A percentile compares a stretch with the other conserved stretches of the same genome.
Conservation (phyloP, 768 basidiomycete species). For the Termitomyces sp. region DNA sequence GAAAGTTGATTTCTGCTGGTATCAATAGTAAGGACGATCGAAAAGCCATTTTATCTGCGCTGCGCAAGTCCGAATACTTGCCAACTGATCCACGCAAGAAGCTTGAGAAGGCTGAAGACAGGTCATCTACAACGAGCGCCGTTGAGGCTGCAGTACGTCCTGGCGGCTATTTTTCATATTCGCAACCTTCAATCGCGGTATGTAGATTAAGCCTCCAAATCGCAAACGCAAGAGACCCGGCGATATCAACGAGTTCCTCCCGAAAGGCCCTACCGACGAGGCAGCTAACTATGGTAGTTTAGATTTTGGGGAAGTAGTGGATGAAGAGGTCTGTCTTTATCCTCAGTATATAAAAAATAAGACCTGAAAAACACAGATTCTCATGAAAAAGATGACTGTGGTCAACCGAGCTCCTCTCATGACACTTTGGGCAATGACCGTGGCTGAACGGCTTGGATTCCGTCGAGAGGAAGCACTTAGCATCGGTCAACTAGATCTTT, state of each 20-base stretch:
- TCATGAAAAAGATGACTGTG: constrained; percentile 55
- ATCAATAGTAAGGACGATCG: constrained; percentile 62
- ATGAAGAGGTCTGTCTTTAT: constrained; percentile 51
- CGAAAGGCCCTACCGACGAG: constrained; percentile 45
- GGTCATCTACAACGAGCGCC: constrained; percentile 14
- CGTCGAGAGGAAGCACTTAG: constrained; percentile 85
- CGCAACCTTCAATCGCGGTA: not conserved
- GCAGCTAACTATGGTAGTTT: constrained; percentile 45
- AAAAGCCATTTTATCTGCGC: constrained; percentile 48
- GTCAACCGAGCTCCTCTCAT: constrained; percentile 92
- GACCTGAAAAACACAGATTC: constrained; percentile 31
- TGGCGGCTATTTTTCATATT: not conserved
- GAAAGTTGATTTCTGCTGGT: constrained; percentile 51
- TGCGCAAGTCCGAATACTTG: constrained; percentile 61
- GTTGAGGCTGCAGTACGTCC: constrained; percentile 24
- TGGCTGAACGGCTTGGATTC: constrained; percentile 85
- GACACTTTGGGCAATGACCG: constrained; percentile 88
- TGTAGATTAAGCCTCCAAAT: constrained; percentile 39
- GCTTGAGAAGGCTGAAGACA: constrained; percentile 9
- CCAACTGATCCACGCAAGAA: constrained; percentile 20
- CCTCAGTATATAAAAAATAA: not conserved
- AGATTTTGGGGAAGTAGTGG: constrained; percentile 67
- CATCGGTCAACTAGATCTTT: constrained; percentile 51
- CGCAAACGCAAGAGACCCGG: constrained; percentile 49
- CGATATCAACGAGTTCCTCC: constrained; percentile 54